Percentiles rank a stretch among this genome's conserved stretches.
Evolutionary conservation across 2,329 filamentous ascomycete genomes (phyloP).

Genomic region (Didymella pomorum): DNA sequence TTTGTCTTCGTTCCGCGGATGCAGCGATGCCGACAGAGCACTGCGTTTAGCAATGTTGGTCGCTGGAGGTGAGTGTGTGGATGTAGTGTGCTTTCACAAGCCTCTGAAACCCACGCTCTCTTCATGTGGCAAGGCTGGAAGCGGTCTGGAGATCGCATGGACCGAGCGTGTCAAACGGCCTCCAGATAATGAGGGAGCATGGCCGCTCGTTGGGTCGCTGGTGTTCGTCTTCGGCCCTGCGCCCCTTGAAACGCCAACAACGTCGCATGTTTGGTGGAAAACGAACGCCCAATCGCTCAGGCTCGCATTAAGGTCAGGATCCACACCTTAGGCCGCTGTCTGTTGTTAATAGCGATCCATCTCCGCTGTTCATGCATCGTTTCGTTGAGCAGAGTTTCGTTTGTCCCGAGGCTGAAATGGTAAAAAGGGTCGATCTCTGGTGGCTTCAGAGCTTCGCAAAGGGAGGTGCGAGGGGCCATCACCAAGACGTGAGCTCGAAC

Average conservation of each 20-base stretch:
- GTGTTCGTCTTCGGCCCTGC: constrained; percentile 30
- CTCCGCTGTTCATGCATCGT: constrained; percentile 22
- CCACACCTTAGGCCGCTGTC: constrained; percentile 12
- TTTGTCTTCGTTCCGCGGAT: constrained; percentile 14
- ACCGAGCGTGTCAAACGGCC: constrained; percentile 17
- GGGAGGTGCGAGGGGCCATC: neutral
- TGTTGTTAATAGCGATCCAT: constrained; percentile 19
- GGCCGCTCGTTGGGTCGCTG: constrained; percentile 33
- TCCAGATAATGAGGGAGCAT: constrained; percentile 32
- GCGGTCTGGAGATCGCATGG: constrained; percentile 17
- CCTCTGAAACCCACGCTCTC: constrained; percentile 32
- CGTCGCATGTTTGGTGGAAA: constrained; percentile 37
- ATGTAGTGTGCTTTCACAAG: neutral
- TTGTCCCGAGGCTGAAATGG: neutral
- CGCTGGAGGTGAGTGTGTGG: neutral
- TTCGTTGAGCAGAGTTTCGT: neutral
- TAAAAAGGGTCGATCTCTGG: neutral
- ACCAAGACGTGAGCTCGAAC: neutral
- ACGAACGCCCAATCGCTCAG: constrained; percentile 9
- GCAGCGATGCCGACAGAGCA: neutral
- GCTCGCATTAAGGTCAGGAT: constrained; percentile 14
- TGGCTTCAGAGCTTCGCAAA: neutral
- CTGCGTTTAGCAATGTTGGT: neutral
- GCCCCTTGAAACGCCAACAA: constrained; percentile 40
- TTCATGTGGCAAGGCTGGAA: constrained; percentile 26